Evolutionary conservation across 2,329 filamentous ascomycete species (phyloP).

Genomic region (Pyricularia sp.): DNA sequence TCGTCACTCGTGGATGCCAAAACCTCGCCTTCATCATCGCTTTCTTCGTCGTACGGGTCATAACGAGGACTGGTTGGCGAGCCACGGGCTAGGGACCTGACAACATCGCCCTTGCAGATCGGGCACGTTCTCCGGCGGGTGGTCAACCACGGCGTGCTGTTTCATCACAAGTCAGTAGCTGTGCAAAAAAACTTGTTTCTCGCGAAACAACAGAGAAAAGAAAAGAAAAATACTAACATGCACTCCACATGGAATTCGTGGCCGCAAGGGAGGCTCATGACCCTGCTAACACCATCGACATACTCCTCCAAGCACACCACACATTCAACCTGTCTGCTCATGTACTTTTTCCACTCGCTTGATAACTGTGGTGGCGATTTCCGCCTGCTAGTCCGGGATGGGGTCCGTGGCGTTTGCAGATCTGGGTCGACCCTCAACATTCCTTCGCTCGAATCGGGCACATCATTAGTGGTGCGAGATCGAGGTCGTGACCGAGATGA

Average conservation of each 20-base stretch:
- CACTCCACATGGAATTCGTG: conserved; percentile 97
- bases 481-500: conserved; percentile 44
- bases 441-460: conserved; percentile 37
- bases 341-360: conserved; percentile 56
- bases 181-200: background rate
- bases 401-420: conserved; percentile 25
- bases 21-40: conserved; percentile 31
- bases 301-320: conserved; percentile 97
- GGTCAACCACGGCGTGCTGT: conserved; percentile 89
- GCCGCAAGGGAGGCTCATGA: conserved; percentile 95
- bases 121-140: conserved; percentile 94
- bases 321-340: conserved; percentile 70
- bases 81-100: conserved; percentile 53
- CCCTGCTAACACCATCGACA: conserved; percentile 81
- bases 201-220: background rate
- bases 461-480: conserved; percentile 55
- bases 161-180: background rate
- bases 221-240: conserved; percentile 62
- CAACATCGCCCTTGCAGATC: conserved; percentile 97
- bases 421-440: conserved; percentile 33
- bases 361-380: conserved; percentile 34
- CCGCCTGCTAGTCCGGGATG: conserved; percentile 30
- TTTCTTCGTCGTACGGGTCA: conserved; percentile 45
- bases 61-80: conserved; percentile 42
- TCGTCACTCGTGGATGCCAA: conserved; percentile 5